These are phyloP conservation scores for Botrytis medusae DNA, from an alignment of 2,329 filamentous ascomycete species.

Conservation along the genomic window DNA sequence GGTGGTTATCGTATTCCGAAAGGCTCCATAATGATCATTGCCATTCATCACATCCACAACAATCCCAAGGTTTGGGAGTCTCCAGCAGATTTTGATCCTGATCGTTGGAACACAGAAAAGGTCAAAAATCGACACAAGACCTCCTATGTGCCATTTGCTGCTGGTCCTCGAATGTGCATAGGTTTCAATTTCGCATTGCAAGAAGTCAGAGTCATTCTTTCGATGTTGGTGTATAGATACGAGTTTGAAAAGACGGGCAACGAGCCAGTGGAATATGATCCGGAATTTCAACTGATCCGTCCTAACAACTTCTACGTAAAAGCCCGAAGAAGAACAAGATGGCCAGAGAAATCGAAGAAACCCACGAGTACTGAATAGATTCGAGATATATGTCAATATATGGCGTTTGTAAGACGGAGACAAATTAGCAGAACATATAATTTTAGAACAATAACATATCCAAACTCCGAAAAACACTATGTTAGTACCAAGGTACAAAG, in stretches of 20 bases:
- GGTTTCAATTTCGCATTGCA: constrained; percentile 45
- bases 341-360: constrained; percentile 26
- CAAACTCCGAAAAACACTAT: background rate
- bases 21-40: constrained; percentile 35
- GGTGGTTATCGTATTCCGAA: constrained; percentile 47
- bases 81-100: constrained; percentile 28
- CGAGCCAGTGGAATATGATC: constrained; percentile 43
- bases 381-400: background rate
- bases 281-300: constrained; percentile 44
- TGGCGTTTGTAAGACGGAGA: background rate
- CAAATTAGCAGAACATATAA: background rate
- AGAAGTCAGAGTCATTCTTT: constrained; percentile 43
- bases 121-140: constrained; percentile 27
- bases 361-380: background rate
- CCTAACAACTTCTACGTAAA: constrained; percentile 42
- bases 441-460: background rate
- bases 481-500: background rate
- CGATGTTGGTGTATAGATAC: constrained; percentile 43
- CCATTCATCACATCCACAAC: constrained; percentile 31
- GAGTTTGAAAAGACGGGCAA: constrained; percentile 40
- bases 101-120: constrained; percentile 31
- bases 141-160: constrained; percentile 43
- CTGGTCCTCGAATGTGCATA: constrained; percentile 42
- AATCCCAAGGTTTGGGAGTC: constrained; percentile 31
- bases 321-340: constrained; percentile 29